phyloP scores from a whole-genome alignment of 2,329 filamentous ascomycete genomes.

The Neophaeococcomyces mojaviensis region DNA sequence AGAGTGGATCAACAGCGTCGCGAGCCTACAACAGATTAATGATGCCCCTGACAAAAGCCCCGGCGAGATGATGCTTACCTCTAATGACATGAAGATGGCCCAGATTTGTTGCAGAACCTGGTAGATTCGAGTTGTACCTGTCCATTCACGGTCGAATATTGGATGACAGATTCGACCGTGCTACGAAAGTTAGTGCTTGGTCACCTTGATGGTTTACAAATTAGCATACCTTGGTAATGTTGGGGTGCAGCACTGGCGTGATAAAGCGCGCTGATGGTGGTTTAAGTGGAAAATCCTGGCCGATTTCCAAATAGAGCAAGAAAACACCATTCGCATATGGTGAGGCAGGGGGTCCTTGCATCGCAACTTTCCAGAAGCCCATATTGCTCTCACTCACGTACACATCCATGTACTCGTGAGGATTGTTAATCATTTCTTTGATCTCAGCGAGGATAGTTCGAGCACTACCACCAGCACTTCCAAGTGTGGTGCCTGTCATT shows the following conservation, averaged over 20 bases:
- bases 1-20: conserved; percentile 6
- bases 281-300: conserved; percentile 29
- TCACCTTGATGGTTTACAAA: conserved; percentile 26
- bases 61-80: background rate
- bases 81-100: conserved; percentile 7
- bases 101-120: conserved; percentile 5
- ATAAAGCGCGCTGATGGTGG: conserved; percentile 31
- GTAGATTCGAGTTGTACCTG: conserved; percentile 11
- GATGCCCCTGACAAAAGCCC: background rate
- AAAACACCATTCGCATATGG: conserved; percentile 29
- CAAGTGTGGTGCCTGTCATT: background rate
- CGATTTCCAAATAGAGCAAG: conserved; percentile 31
- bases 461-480: background rate
- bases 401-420: conserved; percentile 31
- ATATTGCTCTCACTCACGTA: conserved; percentile 34
- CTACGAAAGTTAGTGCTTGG: background rate
- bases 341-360: conserved; percentile 28
- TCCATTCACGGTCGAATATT: conserved; percentile 28
- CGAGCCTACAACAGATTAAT: background rate
- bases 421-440: conserved; percentile 25
- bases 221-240: conserved; percentile 31
- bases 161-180: conserved; percentile 10
- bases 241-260: conserved; percentile 33
- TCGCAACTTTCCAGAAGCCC: conserved; percentile 35
- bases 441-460: conserved; percentile 25